phyloP scores from a whole-genome alignment of 192 early-diverging fungal species.

The Umbelopsis ramanniana region DNA sequence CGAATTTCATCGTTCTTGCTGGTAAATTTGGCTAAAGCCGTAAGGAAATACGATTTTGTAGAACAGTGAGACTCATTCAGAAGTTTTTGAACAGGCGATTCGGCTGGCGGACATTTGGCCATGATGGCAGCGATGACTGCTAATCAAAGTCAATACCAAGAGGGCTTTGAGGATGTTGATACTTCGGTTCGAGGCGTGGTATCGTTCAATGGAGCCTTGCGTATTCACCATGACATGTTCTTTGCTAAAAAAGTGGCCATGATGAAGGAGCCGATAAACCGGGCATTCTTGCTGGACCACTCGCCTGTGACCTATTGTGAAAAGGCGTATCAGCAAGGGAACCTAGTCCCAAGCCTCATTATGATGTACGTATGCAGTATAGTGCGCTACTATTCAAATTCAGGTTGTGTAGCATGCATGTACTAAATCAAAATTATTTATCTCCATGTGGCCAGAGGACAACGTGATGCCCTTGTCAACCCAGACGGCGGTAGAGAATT shows the following conservation, averaged over 20 bases:
- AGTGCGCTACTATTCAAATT: not conserved
- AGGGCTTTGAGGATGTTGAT: conserved; percentile 37
- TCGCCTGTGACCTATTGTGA: not conserved
- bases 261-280: conserved; percentile 5
- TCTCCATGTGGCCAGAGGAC: not conserved
- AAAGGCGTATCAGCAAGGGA: conserved; percentile 4
- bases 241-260: conserved; percentile 27
- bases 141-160: conserved; percentile 37
- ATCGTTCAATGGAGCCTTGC: conserved; percentile 30
- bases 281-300: not conserved
- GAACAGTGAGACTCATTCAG: not conserved
- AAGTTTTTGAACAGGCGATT: conserved; percentile 27
- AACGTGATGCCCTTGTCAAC: conserved; percentile 7
- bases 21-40: conserved; percentile 36
- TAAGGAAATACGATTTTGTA: not conserved
- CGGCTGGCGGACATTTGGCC: conserved; percentile 35
- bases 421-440: not conserved
- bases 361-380: not conserved
- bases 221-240: conserved; percentile 11
- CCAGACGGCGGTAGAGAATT: conserved; percentile 4
- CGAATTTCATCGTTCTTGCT: conserved; percentile 61
- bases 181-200: conserved; percentile 36
- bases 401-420: too few species aligned
- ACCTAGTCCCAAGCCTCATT: not conserved
- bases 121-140: conserved; percentile 34